Conservation (phyloP, 2,329 filamentous ascomycete species). For the Colletotrichum spaethianum region DNA sequence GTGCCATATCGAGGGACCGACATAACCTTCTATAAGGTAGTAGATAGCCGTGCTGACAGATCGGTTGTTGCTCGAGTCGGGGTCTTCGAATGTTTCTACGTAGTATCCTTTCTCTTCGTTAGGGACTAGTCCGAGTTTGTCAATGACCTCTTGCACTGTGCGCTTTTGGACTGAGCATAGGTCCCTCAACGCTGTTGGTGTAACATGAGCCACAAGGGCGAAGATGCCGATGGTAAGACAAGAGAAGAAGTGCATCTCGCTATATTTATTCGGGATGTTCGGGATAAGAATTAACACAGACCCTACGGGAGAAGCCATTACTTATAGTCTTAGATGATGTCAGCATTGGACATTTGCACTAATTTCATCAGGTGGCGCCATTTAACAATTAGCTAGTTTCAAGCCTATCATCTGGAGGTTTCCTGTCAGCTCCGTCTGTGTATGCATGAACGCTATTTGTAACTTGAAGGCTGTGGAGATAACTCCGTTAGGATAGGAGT, state of each 20-base stretch:
- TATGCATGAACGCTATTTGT: no score
- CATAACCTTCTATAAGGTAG: constrained; percentile 63
- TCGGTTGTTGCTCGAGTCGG: constrained; percentile 49
- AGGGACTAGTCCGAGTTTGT: constrained; percentile 57
- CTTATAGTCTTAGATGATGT: not conserved
- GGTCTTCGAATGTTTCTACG: constrained; percentile 62
- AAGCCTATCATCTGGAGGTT: not conserved
- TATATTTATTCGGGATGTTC: no score
- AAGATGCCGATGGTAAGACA: not conserved
- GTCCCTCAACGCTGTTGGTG: not conserved
- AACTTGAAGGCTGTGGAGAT: no score
- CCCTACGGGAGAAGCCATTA: not conserved
- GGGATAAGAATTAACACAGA: not conserved
- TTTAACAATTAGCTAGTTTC: no score
- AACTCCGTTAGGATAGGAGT: no score
- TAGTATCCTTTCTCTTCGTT: constrained; percentile 66
- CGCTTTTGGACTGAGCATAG: constrained; percentile 39
- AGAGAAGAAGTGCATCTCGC: not conserved
- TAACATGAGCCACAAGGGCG: not conserved
- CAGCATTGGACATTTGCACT: not conserved
- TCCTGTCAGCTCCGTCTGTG: no score
- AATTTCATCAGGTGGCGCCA: not conserved
- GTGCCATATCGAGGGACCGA: constrained; percentile 64
- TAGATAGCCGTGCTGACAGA: constrained; percentile 66
- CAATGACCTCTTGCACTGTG: constrained; percentile 60